These are phyloP conservation scores for Melastoma malabathricum DNA, from an alignment of 345 rosid genomes.

Conservation along the genomic window DNA sequence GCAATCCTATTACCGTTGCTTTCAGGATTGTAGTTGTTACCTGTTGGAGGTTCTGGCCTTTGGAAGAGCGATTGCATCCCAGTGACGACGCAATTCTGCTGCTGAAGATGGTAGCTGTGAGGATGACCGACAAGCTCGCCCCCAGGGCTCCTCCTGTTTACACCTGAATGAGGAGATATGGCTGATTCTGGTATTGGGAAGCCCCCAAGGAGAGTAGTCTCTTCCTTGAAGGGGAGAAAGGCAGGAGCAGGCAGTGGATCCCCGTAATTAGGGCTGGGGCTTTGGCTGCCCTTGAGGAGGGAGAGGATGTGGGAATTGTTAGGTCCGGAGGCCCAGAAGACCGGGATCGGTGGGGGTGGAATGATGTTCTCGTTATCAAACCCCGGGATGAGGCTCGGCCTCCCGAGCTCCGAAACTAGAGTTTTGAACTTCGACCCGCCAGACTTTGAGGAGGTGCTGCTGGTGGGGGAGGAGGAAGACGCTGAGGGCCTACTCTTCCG, in stretches of 20 bases:
- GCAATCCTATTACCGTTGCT: neutral
- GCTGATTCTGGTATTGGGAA: conserved; percentile 24
- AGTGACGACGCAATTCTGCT: conserved; percentile 24
- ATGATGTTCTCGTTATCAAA: conserved; percentile 22
- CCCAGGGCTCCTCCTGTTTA: conserved; percentile 22
- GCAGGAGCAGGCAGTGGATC: too few relatives aligned
- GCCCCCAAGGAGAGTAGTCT: conserved; percentile 22
- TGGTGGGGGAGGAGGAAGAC: conserved; percentile 12
- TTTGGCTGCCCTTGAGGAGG: conserved; percentile 28
- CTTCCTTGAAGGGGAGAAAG: conserved; percentile 31
- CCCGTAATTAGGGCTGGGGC: conserved; percentile 28
- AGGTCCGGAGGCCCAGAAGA: conserved; percentile 33
- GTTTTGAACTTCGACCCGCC: conserved; percentile 25
- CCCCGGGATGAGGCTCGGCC: conserved; percentile 26
- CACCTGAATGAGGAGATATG: conserved; percentile 8
- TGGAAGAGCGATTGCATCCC: conserved; percentile 52
- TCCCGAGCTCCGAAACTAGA: conserved; percentile 31
- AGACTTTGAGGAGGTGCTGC: conserved; percentile 13
- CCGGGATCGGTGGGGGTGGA: conserved; percentile 16
- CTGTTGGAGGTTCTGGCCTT: conserved; percentile 33
- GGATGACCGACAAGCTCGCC: conserved; percentile 21
- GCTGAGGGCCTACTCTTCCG: conserved; percentile 41
- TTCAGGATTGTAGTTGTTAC: conserved; percentile 6
- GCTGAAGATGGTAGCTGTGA: conserved; percentile 7
- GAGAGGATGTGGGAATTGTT: conserved; percentile 41